Conservation (phyloP, 768 basidiomycete genomes). For the Saitozyma sp. region DNA sequence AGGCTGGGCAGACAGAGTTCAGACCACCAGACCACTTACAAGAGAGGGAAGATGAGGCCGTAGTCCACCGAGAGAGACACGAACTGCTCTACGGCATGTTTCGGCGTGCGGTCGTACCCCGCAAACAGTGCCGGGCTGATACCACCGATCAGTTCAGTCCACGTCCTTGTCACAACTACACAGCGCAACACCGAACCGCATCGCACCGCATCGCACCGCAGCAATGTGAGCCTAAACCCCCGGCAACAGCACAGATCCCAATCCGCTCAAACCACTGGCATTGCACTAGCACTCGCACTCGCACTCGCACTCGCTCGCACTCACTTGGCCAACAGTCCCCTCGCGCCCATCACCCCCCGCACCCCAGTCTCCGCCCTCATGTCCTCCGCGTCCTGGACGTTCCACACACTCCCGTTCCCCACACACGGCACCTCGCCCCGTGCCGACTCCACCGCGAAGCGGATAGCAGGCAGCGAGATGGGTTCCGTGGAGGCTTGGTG, state of each 20-base stretch:
- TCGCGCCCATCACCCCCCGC: slow-evolving; percentile 57
- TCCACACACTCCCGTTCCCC: slow-evolving; percentile 58
- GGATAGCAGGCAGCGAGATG: slow-evolving; percentile 54
- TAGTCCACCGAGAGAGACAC: slow-evolving; percentile 50
- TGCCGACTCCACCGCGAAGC: slow-evolving; percentile 55
- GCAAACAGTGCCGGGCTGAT: slow-evolving; percentile 53
- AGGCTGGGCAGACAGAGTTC: background rate
- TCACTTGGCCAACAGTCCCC: slow-evolving; percentile 57
- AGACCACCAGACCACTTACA: slow-evolving; percentile 35
- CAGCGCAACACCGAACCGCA: no score
- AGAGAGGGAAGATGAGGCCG: slow-evolving; percentile 55
- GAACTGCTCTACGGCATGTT: slow-evolving; percentile 54
- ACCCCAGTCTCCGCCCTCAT: slow-evolving; percentile 54
- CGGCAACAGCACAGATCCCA: background rate
- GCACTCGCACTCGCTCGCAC: slow-evolving; percentile 5
- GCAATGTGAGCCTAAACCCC: background rate
- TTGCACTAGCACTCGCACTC: no score
- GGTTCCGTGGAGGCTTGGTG: slow-evolving; percentile 56
- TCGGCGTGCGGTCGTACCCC: slow-evolving; percentile 53
- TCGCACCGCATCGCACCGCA: no score
- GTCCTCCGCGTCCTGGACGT: slow-evolving; percentile 48
- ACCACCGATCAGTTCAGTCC: no score
- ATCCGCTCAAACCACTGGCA: no score
- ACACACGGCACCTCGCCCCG: slow-evolving; percentile 55
- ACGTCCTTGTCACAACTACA: no score